phyloP scores from a whole-genome alignment of 2,329 filamentous ascomycete species.

The Aureobasidium sp. region DNA sequence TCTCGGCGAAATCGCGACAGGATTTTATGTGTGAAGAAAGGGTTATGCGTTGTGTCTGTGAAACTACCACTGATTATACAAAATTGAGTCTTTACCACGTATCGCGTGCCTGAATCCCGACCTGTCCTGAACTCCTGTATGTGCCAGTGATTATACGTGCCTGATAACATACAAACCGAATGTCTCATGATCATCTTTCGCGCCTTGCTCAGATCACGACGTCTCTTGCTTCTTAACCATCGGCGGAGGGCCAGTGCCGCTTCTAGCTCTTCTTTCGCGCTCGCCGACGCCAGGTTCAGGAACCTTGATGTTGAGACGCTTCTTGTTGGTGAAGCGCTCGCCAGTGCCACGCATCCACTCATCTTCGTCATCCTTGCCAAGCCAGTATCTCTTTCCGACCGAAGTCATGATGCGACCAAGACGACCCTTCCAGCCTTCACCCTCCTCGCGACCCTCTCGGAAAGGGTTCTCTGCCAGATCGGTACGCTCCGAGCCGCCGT shows the following conservation, averaged over 20 bases:
- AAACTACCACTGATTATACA: background rate
- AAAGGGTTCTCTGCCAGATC: constrained; percentile 62
- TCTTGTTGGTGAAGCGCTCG: constrained; percentile 47
- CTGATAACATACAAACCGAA: background rate
- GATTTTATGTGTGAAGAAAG: background rate
- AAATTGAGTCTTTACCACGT: background rate
- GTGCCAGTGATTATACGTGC: constrained; percentile 5
- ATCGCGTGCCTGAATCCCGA: background rate
- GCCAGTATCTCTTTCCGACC: constrained; percentile 71
- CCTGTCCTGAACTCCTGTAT: background rate
- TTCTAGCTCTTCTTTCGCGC: constrained; percentile 54
- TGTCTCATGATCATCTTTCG: background rate
- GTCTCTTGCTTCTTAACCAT: constrained; percentile 10
- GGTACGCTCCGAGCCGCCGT: constrained; percentile 35
- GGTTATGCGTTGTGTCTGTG: background rate
- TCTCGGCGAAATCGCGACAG: background rate
- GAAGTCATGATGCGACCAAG: constrained; percentile 73
- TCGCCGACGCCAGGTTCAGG: constrained; percentile 45
- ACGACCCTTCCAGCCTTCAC: constrained; percentile 70
- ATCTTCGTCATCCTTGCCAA: constrained; percentile 55
- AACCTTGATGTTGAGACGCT: constrained; percentile 35
- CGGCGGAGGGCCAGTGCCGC: constrained; percentile 52
- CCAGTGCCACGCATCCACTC: constrained; percentile 62
- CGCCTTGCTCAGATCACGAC: background rate
- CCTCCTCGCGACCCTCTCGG: constrained; percentile 60